Percentiles rank a stretch among this genome's conserved stretches.
Conservation (phyloP, 495 filamentous ascomycete species). For the Bacidia rubella region DNA sequence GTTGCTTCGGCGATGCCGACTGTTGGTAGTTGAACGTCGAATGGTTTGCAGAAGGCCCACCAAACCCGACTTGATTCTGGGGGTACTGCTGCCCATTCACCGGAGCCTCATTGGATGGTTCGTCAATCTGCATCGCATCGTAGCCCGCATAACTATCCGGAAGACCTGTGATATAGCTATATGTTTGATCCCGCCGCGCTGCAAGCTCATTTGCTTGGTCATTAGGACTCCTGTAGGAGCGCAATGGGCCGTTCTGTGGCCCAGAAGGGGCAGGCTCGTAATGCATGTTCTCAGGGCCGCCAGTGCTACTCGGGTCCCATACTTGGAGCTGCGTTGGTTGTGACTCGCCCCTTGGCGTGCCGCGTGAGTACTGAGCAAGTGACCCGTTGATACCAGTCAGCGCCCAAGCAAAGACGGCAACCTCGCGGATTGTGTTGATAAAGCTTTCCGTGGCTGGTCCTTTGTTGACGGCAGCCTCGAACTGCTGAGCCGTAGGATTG, state of each 20-base stretch:
- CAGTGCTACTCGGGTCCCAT: constrained; percentile 29
- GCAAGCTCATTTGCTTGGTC: neutral
- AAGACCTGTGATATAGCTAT: neutral
- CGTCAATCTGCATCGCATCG: neutral
- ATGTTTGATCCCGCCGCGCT: neutral
- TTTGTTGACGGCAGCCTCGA: constrained; percentile 29
- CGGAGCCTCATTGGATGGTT: neutral
- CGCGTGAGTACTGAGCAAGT: constrained; percentile 48
- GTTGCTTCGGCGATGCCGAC: no score
- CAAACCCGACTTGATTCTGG: no score
- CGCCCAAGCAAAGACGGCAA: constrained; percentile 74
- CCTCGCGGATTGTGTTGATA: constrained; percentile 70
- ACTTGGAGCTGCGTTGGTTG: constrained; percentile 41
- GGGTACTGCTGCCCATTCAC: neutral
- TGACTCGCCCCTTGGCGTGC: constrained; percentile 45
- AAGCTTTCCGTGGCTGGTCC: constrained; percentile 40
- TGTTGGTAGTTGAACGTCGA: no score
- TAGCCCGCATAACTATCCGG: neutral
- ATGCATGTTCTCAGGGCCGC: neutral
- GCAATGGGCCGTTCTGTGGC: neutral
- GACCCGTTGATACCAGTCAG: constrained; percentile 70
- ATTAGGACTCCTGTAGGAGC: neutral
- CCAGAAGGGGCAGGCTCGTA: neutral
- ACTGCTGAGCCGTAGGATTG: constrained; percentile 27
- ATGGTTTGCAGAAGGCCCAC: no score